These are phyloP conservation scores for Talaromyces sp. DNA, from an alignment of 2,329 filamentous ascomycete species.

Conservation along the genomic window DNA sequence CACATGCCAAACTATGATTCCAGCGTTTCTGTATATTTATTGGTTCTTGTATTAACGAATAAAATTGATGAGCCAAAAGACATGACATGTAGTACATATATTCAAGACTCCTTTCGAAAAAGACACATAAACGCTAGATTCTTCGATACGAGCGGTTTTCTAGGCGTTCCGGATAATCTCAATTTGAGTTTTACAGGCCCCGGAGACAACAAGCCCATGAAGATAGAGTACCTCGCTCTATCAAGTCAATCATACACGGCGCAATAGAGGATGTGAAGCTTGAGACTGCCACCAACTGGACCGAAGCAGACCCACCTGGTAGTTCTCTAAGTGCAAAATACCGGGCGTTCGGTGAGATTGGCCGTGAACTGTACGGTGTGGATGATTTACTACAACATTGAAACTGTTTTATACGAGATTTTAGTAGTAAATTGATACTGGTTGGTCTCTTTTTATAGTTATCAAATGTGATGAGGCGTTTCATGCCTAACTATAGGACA, in stretches of 20 bases:
- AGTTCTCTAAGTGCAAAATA: not conserved
- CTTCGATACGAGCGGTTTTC: no score
- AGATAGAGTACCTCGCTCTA: no score
- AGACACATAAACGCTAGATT: no score
- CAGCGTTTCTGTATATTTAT: not conserved
- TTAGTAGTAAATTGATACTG: not conserved
- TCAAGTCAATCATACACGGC: no score
- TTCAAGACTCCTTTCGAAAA: no score
- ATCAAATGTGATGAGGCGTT: no score
- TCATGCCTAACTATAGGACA: not conserved
- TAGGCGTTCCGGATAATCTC: no score
- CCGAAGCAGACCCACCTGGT: not conserved
- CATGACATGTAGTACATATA: no score
- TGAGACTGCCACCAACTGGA: not conserved
- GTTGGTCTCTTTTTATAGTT: no score
- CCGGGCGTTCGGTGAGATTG: not conserved
- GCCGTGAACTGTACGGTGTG: not conserved
- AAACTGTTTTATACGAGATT: not conserved
- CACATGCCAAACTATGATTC: constrained; percentile 6
- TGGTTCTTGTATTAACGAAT: not conserved
- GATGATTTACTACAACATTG: not conserved
- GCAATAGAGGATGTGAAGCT: not conserved
- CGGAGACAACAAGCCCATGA: no score
- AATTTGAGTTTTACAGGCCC: no score
- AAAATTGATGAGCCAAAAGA: no score